phyloP scores from a whole-genome alignment of 2,329 filamentous ascomycete genomes.

The Metarhizium sp. region DNA sequence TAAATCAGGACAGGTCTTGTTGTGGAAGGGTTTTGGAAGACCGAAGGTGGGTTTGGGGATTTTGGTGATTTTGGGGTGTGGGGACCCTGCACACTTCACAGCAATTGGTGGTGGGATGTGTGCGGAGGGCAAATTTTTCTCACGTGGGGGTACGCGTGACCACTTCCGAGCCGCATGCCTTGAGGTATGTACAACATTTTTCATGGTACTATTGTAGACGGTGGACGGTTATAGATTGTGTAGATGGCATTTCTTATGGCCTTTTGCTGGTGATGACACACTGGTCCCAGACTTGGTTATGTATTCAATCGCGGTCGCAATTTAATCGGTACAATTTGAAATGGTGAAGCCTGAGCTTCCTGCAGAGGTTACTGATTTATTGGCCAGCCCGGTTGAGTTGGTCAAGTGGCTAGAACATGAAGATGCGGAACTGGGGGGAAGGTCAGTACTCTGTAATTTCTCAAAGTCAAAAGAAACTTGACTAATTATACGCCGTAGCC shows the following conservation, averaged over 20 bases:
- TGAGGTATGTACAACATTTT: neutral
- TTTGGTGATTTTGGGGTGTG: conserved; percentile 17
- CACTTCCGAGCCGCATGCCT: neutral
- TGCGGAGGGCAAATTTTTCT: conserved; percentile 25
- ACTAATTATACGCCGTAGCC: conserved; percentile 9
- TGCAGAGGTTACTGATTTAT: conserved; percentile 20
- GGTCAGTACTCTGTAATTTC: conserved; percentile 17
- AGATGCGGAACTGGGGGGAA: conserved; percentile 20
- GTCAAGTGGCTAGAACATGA: conserved; percentile 35
- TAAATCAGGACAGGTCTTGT: conserved; percentile 37
- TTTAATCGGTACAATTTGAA: conserved; percentile 1
- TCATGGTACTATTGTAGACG: neutral
- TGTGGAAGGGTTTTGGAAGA: conserved; percentile 9
- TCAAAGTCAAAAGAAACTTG: conserved; percentile 7
- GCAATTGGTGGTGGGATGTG: conserved; percentile 14
- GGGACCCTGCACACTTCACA: conserved; percentile 10
- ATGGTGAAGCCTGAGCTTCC: conserved; percentile 12
- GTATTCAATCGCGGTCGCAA: neutral
- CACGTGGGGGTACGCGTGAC: conserved; percentile 25
- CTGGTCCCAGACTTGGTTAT: neutral
- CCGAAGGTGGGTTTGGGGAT: conserved; percentile 8
- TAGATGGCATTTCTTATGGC: neutral
- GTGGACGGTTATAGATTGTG: neutral
- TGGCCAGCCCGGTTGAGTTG: conserved; percentile 26
- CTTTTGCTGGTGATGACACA: neutral